Base-by-base conservation (phyloP, 495 filamentous ascomycete genomes). In the Aspergillus olivimuriae region DNA sequence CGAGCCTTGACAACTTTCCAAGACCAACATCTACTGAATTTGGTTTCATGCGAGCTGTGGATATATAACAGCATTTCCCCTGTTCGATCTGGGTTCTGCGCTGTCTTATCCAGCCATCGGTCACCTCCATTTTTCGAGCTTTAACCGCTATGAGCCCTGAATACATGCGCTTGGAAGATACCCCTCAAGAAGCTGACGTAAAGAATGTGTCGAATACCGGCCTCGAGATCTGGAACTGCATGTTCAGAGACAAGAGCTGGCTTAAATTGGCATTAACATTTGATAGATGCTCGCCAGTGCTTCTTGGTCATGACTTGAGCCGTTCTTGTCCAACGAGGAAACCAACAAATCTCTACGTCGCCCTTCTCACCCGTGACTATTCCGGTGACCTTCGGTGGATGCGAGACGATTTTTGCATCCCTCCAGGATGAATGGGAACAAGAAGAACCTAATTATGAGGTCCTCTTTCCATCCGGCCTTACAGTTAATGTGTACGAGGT, bases 181-280 rank as follows among this genome's bases (percentile, higher is more conserved):
- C n/a, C n/a, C n/a, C n/a, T n/a, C n/a, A n/a, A n/a, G n/a, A n/a
- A n/a, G n/a, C n/a, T n/a, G n/a, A n/a, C n/a, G n/a, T n/a, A n/a
- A n/a, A n/a, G n/a, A n/a, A n/a, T n/a, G n/a, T n/a, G n/a, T n/a
- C n/a, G n/a, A n/a, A n/a, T n/a, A n/a, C n/a, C n/a, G n/a, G n/a
- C n/a, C n/a, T n/a, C n/a, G n/a, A n/a, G n/a, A n/a, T 44, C 10
- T 44, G 42, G 42, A 44, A 44, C 36, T 26, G 38, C 17, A 44
- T 44, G 2, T 44, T 44, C 20, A 44, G 38, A 37, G 33, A 37
- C 17, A 30, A 9, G 4, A 37, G 10, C 19, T 44, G 42, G 42
- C 42, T 44, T 5, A 18, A 37, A 3, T 36, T 37, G 10, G 42
- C 42, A 1, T 16, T 18, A 22, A 28, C 42, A 37, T 36, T 36